Percentiles rank a stretch among this genome's conserved stretches.
phyloP scores from a whole-genome alignment of 1,139 yeast species.

The Candida sojae region DNA sequence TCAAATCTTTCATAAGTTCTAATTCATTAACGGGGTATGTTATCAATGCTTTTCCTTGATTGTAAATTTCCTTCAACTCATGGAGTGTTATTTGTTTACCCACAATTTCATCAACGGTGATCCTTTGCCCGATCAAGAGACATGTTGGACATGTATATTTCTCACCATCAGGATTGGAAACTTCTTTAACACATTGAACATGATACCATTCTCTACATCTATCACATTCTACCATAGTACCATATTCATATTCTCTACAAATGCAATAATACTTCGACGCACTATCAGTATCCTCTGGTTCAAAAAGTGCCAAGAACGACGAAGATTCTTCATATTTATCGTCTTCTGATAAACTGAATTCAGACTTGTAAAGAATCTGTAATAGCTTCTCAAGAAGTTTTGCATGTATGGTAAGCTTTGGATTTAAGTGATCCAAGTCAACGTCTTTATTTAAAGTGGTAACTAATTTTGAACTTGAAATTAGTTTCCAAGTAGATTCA shows the following conservation, averaged over 20 bases:
- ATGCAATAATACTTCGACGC: constrained; percentile 53
- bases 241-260: constrained; percentile 69
- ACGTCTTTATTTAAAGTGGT: constrained; percentile 26
- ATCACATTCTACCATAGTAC: constrained; percentile 81
- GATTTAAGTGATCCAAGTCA: constrained; percentile 19
- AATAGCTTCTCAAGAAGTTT: constrained; percentile 28
- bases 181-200: constrained; percentile 56
- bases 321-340: constrained; percentile 40
- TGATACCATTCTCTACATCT: constrained; percentile 83
- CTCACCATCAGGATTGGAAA: constrained; percentile 33
- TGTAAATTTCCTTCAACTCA: constrained; percentile 19
- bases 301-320: constrained; percentile 22
- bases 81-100: constrained; percentile 22
- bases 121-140: constrained; percentile 28
- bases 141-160: constrained; percentile 72
- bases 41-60: constrained; percentile 34
- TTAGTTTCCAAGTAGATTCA: constrained; percentile 18
- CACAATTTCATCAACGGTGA: constrained; percentile 18
- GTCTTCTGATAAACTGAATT: constrained; percentile 37
- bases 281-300: constrained; percentile 8
- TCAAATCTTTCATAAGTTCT: constrained; percentile 22
- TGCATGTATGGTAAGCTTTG: constrained; percentile 21
- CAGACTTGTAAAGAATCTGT: constrained; percentile 32
- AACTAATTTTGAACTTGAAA: constrained; percentile 31
- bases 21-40: constrained; percentile 45